Evolutionary conservation across 2,329 filamentous ascomycete genomes (phyloP), one percentile per base, ranked within the genome.

Genomic region (Cryphonectria parasitica): DNA sequence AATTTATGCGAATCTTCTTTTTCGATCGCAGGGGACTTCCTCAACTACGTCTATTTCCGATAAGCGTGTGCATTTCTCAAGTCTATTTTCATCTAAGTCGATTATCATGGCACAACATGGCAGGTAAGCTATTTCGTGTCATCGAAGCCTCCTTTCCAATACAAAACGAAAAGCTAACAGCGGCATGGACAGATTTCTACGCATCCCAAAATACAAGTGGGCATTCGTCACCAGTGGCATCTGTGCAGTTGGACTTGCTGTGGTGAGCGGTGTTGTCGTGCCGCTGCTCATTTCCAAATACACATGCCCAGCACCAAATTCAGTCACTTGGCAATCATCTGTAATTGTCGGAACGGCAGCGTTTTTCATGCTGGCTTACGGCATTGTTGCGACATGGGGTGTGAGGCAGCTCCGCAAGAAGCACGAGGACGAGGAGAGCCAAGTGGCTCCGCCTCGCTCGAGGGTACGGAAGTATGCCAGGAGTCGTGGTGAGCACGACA

Each of bases 251-350:
- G 28, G 17, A 28, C 15, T 31, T 17, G 54, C 31, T 34, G 6
- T 58, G 25, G 28, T 58, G 54, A 34, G 54, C 28, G 54, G n/a
- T 58, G 54, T 58, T 31, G 54, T 58, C 28, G 54, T 58, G 54
- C 54, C 54, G 6, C 28, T 58, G 54, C 54, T 58, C 54, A 58
- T 58, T 19, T 34, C 54, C 25, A 58, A 17, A 31, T 58, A 58
- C 54, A 31, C 28, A 19, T 58, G 54, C 28, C 15, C 25, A 17
- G 5, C 25, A 28, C 25, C 54, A 31, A 58, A 19, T 34, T 19
- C 54, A 13, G 17, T 58, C 8, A 58, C 13, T 7, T 58, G 54
- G 54, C 54, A 58, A 58, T 31, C 54, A 31, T 31, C 25, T 34
- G 34, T 58, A 34, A 58, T 58, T 8, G 54, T 58, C 54, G 54